Evolutionary conservation across 1,284 basidiomycete genomes (phyloP).

Genomic region (Ganoderma meredithae): DNA sequence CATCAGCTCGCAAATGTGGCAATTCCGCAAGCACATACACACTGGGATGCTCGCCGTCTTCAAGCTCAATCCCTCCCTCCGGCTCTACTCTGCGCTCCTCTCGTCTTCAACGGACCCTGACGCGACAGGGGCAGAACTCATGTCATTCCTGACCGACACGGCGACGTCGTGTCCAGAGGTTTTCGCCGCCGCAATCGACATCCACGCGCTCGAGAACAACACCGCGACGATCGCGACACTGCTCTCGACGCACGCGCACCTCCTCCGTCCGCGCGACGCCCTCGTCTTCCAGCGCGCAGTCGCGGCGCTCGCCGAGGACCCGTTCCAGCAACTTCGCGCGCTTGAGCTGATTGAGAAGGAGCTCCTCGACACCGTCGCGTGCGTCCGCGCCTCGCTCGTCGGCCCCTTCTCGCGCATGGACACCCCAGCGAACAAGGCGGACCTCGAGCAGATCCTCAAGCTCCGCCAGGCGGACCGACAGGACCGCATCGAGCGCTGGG

Average conservation of each 20-base stretch:
- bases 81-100: constrained; percentile 53
- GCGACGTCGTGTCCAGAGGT: constrained; percentile 59
- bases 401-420: constrained; percentile 57
- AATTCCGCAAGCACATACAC: constrained; percentile 54
- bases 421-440: constrained; percentile 45
- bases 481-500: constrained; percentile 60
- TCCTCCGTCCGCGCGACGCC: constrained; percentile 65
- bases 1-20: constrained; percentile 48
- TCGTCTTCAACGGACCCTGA: constrained; percentile 45
- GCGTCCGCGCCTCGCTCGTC: constrained; percentile 51
- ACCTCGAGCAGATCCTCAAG: constrained; percentile 55
- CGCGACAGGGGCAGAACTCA: constrained; percentile 44
- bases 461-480: constrained; percentile 49
- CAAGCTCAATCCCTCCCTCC: constrained; percentile 53
- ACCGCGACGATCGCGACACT: constrained; percentile 47
- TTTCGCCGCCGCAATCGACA: constrained; percentile 59
- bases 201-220: constrained; percentile 50
- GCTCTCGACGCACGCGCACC: constrained; percentile 54
- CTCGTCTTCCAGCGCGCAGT: constrained; percentile 54
- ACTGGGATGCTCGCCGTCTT: constrained; percentile 54
- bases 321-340: constrained; percentile 43
- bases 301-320: constrained; percentile 43
- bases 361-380: constrained; percentile 51
- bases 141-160: constrained; percentile 46
- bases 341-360: constrained; percentile 58